Conservation (phyloP, 1,284 basidiomycete genomes). For the Fistulina hepatica region DNA sequence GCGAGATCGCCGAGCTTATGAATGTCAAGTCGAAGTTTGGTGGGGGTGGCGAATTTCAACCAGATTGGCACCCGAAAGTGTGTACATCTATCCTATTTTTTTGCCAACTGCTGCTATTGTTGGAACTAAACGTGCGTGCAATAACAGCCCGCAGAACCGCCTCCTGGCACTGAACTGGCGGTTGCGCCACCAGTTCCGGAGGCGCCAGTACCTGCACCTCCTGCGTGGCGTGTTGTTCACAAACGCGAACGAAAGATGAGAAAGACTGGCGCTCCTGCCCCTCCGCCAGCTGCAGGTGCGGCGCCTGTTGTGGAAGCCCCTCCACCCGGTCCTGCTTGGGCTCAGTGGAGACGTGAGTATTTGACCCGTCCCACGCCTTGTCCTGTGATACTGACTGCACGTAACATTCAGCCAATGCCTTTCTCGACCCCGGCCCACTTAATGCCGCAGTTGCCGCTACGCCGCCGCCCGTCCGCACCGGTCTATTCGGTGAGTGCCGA, state of each 20-base stretch:
- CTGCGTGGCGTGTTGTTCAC: slow-evolving; percentile 61
- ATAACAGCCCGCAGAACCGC: slow-evolving; percentile 19
- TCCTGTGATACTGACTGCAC: background rate
- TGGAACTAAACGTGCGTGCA: slow-evolving; percentile 5
- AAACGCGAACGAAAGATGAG: slow-evolving; percentile 41
- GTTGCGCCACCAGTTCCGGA: slow-evolving; percentile 26
- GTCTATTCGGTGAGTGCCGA: slow-evolving; percentile 47
- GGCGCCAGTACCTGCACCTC: slow-evolving; percentile 37
- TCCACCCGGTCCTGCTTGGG: slow-evolving; percentile 55
- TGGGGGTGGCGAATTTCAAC: slow-evolving; percentile 54
- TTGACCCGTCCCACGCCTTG: slow-evolving; percentile 4
- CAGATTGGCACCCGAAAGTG: slow-evolving; percentile 53
- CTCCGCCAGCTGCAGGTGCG: slow-evolving; percentile 29
- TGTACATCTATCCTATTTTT: slow-evolving; percentile 17
- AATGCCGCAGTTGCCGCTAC: slow-evolving; percentile 25
- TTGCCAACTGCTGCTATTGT: slow-evolving; percentile 1
- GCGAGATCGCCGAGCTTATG: slow-evolving; percentile 70
- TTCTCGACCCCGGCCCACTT: slow-evolving; percentile 37
- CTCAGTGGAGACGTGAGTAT: slow-evolving; percentile 58
- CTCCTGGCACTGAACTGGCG: slow-evolving; percentile 25
- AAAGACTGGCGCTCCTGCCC: slow-evolving; percentile 30
- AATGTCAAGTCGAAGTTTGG: slow-evolving; percentile 65
- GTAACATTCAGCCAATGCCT: slow-evolving; percentile 38
- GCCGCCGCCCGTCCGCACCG: slow-evolving; percentile 37
- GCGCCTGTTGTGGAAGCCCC: slow-evolving; percentile 35